Evolutionary conservation across 805 yeast genomes (phyloP), one percentile per base, ranked within the genome.

Genomic region (Jamesozyma rosinii): DNA sequence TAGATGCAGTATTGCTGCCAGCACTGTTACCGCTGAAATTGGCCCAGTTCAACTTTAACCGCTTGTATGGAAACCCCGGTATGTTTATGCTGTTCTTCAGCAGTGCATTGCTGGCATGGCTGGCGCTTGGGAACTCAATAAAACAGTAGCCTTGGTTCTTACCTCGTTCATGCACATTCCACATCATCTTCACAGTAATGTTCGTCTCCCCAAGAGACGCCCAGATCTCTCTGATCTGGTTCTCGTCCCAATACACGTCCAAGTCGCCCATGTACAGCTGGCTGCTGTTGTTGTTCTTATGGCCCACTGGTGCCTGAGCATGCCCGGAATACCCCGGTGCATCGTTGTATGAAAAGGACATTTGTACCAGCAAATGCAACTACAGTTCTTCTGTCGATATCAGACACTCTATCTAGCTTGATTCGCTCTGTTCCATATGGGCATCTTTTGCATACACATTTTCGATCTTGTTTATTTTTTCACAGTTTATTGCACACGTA

Each of bases 251-350:
- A 59, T 75, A 69, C 9, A 84, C 84, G 52, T 87, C 95, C 37
- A 88, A 65, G 54, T 86, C 96, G 19, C 96, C 97, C 95, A 88
- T 89, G 83, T 89, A 83, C 40, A 83, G 57, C 43, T 67, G 70
- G 22, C 61, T 42, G 11, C 21, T 35, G n/a, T 40, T 24, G 34
- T n/a, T 17, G 15, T 24, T 39, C 15, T 27, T 29, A n/a, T 5
- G 22, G 26, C 33, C 2, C 11, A 20, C 4, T 24, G 38, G 20
- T 13, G 6, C 24, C 19, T 36, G 26, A 10, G 4, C 21, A 17
- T 34, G 39, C 11, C 13, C 26, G 37, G 38, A 30, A 18, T 42
- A 10, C 34, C 26, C 29, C 6, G 11, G 10, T 24, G 29, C 37
- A 11, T 37, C 21, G 21, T 29, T 5, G n/a, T 42, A 45, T 18